Base-by-base conservation (phyloP, 139 green algal genomes). In the Haematococcus lacustris region DNA sequence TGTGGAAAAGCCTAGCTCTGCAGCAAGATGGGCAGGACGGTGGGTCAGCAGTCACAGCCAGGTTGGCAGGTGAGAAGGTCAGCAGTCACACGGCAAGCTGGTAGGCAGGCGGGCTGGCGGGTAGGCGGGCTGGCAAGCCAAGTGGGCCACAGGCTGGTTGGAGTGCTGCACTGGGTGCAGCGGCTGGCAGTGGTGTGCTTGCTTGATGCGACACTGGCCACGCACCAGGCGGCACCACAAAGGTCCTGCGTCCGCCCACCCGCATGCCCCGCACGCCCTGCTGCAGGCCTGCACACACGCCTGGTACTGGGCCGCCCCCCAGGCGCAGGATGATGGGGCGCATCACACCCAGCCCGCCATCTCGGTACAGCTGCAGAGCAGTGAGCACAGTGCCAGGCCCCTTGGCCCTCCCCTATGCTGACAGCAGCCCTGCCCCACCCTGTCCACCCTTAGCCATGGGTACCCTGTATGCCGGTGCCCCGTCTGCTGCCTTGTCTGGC, bases 341-440 rank as follows among this genome's bases (percentile, higher is more conserved):
- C 5, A 85, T 41, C 65, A 78, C 71, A 25, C 82, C 82, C 3
- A 28, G 37, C 6, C 82, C 82, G 34, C 82, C 82, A 41, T 88
- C 76, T 0, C 71, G 76, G 51, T 88, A 88, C 26, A 34, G 68
- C 81, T 86, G 81, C 26, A 43, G 23, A 64, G 53, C 26, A 30
- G 33, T 21, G 47, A 57, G 47, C n/a, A n/a, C n/a, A n/a, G n/a
- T n/a, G n/a, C n/a, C n/a, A n/a, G n/a, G n/a, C n/a, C n/a, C n/a
- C n/a, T n/a, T n/a, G n/a, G n/a, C n/a, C n/a, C n/a, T n/a, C n/a
- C n/a, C n/a, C n/a, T n/a, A n/a, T n/a, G n/a, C n/a, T n/a, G n/a
- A n/a, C n/a, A n/a, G n/a, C n/a, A n/a, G n/a, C n/a, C n/a, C n/a
- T n/a, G n/a, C n/a, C n/a, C n/a, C n/a, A n/a, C n/a, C n/a, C n/a